Base-by-base conservation (phyloP, 768 basidiomycete species). In the Krasilnikovozyma curviuscula region DNA sequence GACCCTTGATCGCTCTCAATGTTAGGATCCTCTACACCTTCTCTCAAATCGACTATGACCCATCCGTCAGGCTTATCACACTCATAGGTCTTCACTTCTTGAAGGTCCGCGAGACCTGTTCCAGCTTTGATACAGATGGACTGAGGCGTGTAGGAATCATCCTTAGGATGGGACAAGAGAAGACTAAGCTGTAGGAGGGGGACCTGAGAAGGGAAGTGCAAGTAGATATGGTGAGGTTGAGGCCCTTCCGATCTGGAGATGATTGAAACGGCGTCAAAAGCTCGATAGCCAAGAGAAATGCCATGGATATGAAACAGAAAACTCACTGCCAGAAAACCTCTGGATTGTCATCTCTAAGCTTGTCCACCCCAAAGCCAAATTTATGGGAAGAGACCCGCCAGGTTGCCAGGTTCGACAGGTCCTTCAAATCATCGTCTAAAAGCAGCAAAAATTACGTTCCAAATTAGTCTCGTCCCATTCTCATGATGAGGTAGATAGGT, bases 271-370 rank as follows among this genome's bases (percentile, higher is more conserved):
- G 27, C 25, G 9, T 7, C 3, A 24, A 37, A 19, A 9, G 33
- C 10, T n/a, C 3, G 33, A 37, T 7, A 13, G 30, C 27, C 7
- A 29, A 38, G 24, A 27, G 12, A 12, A 21, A 12, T 25, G 19
- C 10, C 16, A 19, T 5, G n/a, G 37, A 0, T 18, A n/a, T 6
- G 39, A 31, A 2, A n/a, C 9, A 18, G 21, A 7, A 19, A 7
- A 72, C 85, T 63, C 63, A 97, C 89, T 97, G 93, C 93, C 93
- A 97, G 61, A 95, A 91, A 0, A 89, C 95, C 33, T 83, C 79
- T 7, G 83, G 78, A 59, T 91, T 81, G 29, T 75, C 74, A 57
- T 95, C 89, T 24, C 77, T 72, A 37, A 97, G 69, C 63, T 88
- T 88, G 60, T 93, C 86, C 32, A 85, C 77, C 7, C 91, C 88